These are phyloP conservation scores for Metarhizium guizhouense DNA, from an alignment of 2,329 filamentous ascomycete genomes.

Conservation along the genomic window DNA sequence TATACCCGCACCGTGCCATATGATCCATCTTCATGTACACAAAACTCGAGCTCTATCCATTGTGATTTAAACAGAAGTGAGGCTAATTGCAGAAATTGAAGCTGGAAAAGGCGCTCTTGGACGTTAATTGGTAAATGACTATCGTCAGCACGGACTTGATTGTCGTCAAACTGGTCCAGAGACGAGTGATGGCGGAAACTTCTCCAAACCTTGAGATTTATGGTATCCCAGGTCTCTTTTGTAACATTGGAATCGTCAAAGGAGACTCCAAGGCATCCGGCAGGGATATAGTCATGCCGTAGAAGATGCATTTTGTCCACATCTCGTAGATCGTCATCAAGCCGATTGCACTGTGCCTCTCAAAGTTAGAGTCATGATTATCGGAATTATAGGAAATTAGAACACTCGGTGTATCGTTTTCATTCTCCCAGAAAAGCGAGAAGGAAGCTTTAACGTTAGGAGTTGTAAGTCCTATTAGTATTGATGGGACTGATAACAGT, in stretches of 20 bases:
- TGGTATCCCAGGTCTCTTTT: constrained; percentile 9
- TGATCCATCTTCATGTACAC: constrained; percentile 10
- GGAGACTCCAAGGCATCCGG: constrained; percentile 28
- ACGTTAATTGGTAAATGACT: constrained; percentile 12
- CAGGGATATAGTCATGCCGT: constrained; percentile 27
- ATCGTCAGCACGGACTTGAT: constrained; percentile 8
- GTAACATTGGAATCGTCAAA: constrained; percentile 10
- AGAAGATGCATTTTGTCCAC: constrained; percentile 8
- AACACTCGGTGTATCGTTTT: not conserved
- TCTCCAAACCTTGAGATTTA: constrained; percentile 16
- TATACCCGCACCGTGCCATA: constrained; percentile 43
- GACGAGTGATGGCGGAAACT: constrained; percentile 1
- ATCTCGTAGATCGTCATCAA: not conserved
- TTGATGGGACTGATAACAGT: not conserved
- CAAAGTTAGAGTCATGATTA: not conserved
- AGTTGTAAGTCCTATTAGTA: not conserved
- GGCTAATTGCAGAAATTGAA: constrained; percentile 15
- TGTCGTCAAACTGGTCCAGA: not conserved
- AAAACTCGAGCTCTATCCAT: constrained; percentile 38
- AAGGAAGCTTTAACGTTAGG: not conserved
- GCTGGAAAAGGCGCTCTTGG: constrained; percentile 20
- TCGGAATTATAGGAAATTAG: not conserved
- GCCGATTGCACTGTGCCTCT: not conserved
- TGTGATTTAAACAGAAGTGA: constrained; percentile 21
- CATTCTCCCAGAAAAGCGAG: not conserved